These are phyloP conservation scores for Poronia punctata DNA, from an alignment of 495 filamentous ascomycete species.

Conservation along the genomic window DNA sequence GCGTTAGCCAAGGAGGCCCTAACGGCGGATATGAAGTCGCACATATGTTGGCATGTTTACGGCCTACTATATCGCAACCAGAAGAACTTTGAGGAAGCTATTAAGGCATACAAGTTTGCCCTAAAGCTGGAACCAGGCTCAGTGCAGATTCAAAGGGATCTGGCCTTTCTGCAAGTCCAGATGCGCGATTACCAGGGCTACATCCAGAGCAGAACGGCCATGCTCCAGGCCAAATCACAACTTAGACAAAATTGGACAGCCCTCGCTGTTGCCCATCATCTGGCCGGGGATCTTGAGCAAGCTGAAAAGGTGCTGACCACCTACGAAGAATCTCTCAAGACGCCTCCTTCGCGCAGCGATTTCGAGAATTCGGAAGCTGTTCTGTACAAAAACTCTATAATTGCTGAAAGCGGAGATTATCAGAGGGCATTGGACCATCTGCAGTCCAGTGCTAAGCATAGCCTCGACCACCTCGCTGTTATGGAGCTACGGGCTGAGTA, in stretches of 20 bases:
- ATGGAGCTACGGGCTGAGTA: constrained; percentile 87
- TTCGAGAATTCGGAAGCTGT: constrained; percentile 90
- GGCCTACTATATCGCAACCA: constrained; percentile 85
- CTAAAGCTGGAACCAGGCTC: constrained; percentile 88
- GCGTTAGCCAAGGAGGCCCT: constrained; percentile 84
- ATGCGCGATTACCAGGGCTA: constrained; percentile 96
- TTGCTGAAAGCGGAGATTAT: constrained; percentile 76
- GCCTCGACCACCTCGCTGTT: constrained; percentile 78
- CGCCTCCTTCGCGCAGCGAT: constrained; percentile 65
- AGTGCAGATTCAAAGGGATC: constrained; percentile 85
- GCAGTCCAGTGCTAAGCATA: constrained; percentile 64
- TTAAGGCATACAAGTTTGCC: constrained; percentile 97
- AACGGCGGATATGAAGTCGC: constrained; percentile 93
- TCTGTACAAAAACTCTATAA: constrained; percentile 92
- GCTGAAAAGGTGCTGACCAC: constrained; percentile 88
- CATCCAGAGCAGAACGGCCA: constrained; percentile 72
- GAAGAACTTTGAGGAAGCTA: constrained; percentile 98
- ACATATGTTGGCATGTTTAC: constrained; percentile 99
- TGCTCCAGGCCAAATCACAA: constrained; percentile 74
- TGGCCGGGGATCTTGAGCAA: constrained; percentile 72
- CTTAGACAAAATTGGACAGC: constrained; percentile 93
- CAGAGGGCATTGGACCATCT: constrained; percentile 82
- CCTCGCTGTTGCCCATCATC: constrained; percentile 84
- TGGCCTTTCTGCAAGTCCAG: constrained; percentile 89
- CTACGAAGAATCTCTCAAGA: constrained; percentile 87